These are phyloP conservation scores for Coix lacrymajobi DNA, from an alignment of 176 grass and related monocot genomes.

Conservation along the genomic window DNA sequence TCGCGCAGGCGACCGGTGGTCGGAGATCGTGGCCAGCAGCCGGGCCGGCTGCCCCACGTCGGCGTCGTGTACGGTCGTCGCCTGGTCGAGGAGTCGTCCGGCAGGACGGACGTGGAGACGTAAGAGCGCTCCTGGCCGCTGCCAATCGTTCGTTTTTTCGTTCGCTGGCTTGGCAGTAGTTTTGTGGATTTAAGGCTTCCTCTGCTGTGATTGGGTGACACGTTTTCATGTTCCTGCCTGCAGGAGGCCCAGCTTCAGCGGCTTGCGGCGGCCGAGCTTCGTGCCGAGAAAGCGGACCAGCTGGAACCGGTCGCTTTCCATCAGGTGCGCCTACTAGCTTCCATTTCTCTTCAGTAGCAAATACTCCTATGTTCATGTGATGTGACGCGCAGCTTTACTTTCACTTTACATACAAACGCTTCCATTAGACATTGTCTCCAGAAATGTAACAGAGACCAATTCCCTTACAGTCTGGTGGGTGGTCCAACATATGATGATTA, in stretches of 20 bases:
- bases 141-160: neutral
- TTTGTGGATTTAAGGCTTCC: neutral
- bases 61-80: slow-evolving; percentile 63
- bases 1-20: slow-evolving; percentile 48
- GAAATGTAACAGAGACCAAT: neutral
- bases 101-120: slow-evolving; percentile 21
- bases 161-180: neutral
- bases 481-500: no score
- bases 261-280: slow-evolving; percentile 50
- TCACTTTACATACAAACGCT: neutral
- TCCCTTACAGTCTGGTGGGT: no score
- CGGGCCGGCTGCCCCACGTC: slow-evolving; percentile 28
- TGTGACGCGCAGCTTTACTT: neutral
- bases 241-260: slow-evolving; percentile 29
- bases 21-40: slow-evolving; percentile 59
- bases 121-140: slow-evolving; percentile 8
- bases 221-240: neutral
- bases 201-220: neutral
- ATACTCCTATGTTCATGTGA: neutral
- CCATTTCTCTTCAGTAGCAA: neutral
- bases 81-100: slow-evolving; percentile 31
- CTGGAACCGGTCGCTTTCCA: slow-evolving; percentile 93
- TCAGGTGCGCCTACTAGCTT: slow-evolving; percentile 49
- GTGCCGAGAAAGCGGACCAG: slow-evolving; percentile 48
- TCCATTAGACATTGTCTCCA: neutral